These are phyloP conservation scores for Rutidosis leptorrhynchoides DNA, from an alignment of 129 eudicot species.

Conservation along the genomic window DNA sequence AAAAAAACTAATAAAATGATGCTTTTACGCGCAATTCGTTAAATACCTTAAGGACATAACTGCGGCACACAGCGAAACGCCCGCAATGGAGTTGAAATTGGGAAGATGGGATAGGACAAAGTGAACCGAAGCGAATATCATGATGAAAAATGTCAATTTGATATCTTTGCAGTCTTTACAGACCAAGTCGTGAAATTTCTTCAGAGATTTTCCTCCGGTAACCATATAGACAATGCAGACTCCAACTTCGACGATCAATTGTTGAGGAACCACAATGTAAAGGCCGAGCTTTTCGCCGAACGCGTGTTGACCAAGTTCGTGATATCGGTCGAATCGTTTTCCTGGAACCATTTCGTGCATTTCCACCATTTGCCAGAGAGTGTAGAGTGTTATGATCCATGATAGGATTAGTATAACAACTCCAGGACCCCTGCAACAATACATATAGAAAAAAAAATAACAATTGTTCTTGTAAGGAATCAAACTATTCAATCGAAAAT, in stretches of 20 bases:
- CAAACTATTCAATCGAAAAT: too few relatives aligned
- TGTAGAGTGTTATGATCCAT: constrained; percentile 63
- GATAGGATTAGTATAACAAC: constrained; percentile 40
- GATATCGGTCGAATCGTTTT: too few relatives aligned
- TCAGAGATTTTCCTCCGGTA: constrained; percentile 49
- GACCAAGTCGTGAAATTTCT: constrained; percentile 45
- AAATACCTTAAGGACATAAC: constrained; percentile 22
- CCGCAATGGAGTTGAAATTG: constrained; percentile 61
- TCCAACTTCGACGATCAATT: constrained; percentile 31
- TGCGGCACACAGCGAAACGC: constrained; percentile 57
- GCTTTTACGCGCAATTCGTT: too few relatives aligned
- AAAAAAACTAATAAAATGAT: too few relatives aligned
- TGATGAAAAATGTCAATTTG: too few relatives aligned
- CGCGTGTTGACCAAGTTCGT: too few relatives aligned
- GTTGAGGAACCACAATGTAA: constrained; percentile 57
- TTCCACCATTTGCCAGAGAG: constrained; percentile 35
- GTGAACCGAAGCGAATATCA: too few relatives aligned
- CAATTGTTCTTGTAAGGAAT: too few relatives aligned
- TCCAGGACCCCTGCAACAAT: constrained; percentile 69
- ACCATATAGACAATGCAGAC: constrained; percentile 55
- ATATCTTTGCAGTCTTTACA: too few relatives aligned
- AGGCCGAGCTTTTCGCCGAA: constrained; percentile 53
- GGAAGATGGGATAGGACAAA: constrained; percentile 65
- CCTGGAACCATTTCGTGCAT: constrained; percentile 72
- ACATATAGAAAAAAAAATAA: too few relatives aligned